phyloP scores from a whole-genome alignment of 2,329 filamentous ascomycete species.

The Ustilaginoidea virens region DNA sequence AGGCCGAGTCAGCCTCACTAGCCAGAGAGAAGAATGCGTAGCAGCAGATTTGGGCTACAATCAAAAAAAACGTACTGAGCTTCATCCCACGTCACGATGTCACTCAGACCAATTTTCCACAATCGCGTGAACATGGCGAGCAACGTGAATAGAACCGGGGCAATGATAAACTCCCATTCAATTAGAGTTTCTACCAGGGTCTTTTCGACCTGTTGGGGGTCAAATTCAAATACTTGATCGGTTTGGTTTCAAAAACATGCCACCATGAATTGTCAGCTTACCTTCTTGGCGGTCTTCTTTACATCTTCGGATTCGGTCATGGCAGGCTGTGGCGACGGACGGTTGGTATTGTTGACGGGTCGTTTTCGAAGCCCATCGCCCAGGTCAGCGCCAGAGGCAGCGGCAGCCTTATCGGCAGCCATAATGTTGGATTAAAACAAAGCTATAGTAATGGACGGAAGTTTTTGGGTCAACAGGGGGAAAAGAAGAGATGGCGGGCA shows the following conservation, averaged over 20 bases:
- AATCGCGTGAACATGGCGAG: conserved; percentile 51
- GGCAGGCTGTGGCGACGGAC: conserved; percentile 18
- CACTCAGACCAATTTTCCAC: conserved; percentile 53
- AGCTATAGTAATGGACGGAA: conserved; percentile 1
- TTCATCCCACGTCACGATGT: conserved; percentile 54
- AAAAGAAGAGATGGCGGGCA: conserved; percentile 1
- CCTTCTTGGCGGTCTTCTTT: conserved; percentile 43
- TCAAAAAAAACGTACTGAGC: conserved; percentile 49
- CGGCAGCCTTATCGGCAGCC: conserved; percentile 37
- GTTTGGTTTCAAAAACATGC: neutral
- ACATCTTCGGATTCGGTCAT: conserved; percentile 37
- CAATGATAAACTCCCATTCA: conserved; percentile 47
- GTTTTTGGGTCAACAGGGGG: neutral
- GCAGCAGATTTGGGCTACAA: too few relatives aligned
- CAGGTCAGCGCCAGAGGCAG: conserved; percentile 45
- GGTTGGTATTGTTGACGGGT: conserved; percentile 23
- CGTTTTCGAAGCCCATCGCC: conserved; percentile 42
- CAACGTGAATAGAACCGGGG: conserved; percentile 44
- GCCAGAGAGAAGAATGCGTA: neutral
- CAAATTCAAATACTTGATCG: conserved; percentile 7
- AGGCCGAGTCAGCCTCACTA: too few relatives aligned
- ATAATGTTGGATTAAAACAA: conserved; percentile 18
- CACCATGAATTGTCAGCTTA: conserved; percentile 10
- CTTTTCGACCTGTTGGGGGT: conserved; percentile 21
- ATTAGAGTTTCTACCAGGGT: conserved; percentile 47